phyloP scores from a whole-genome alignment of 1,284 basidiomycete genomes.

The Hypsizygus ulmarius region DNA sequence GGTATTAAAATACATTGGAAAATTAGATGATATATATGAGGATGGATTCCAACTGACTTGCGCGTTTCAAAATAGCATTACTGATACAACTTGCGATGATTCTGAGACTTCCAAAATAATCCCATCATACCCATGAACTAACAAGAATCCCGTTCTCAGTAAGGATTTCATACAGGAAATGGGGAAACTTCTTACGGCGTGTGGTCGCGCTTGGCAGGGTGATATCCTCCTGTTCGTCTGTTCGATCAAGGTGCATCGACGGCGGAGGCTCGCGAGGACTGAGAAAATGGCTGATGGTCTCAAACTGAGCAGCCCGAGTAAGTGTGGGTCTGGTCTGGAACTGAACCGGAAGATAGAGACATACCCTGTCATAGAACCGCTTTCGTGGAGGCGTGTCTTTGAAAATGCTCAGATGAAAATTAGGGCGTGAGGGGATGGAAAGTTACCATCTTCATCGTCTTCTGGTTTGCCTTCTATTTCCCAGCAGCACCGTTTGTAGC shows the following conservation, averaged over 20 bases:
- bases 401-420: constrained; percentile 10
- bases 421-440: constrained; percentile 1
- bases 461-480: constrained; percentile 71
- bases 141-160: constrained; percentile 12
- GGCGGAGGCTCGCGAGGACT: constrained; percentile 66
- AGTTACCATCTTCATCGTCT: constrained; percentile 72
- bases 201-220: constrained; percentile 71
- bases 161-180: constrained; percentile 17
- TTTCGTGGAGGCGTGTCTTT: constrained; percentile 66
- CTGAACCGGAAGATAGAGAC: constrained; percentile 6
- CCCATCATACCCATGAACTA: constrained; percentile 81
- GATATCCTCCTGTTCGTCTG: constrained; percentile 75
- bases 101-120: constrained; percentile 80
- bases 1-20: background rate
- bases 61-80: constrained; percentile 61
- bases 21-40: background rate
- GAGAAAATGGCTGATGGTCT: constrained; percentile 73
- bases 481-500: constrained; percentile 89
- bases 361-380: constrained; percentile 65
- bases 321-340: constrained; percentile 3
- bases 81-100: constrained; percentile 69
- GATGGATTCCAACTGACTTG: background rate
- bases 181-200: constrained; percentile 51
- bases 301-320: constrained; percentile 45
- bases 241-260: constrained; percentile 84